A percentile compares a stretch with the other conserved stretches of the same genome.
Evolutionary conservation across 148 eudicot species (phyloP).

Genomic region (Vaccinium corymbosum): DNA sequence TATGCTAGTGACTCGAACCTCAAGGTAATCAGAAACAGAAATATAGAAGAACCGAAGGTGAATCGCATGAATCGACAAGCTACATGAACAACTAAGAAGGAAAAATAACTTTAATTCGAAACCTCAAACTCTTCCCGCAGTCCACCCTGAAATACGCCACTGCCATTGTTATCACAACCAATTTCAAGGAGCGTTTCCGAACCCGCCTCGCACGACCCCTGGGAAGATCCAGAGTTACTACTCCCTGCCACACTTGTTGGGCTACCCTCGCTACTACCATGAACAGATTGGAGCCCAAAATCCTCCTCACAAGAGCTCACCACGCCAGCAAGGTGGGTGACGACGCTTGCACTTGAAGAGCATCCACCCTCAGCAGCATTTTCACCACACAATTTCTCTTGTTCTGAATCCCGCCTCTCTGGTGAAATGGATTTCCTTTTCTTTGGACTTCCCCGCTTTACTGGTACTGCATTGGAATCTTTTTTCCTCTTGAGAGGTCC

Average conservation of each 20-base stretch:
- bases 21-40: background rate
- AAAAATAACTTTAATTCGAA: slow-evolving; percentile 28
- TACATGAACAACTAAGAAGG: background rate
- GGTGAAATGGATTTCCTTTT: slow-evolving; percentile 40
- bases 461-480: slow-evolving; percentile 23
- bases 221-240: slow-evolving; percentile 23
- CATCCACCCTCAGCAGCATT: slow-evolving; percentile 14
- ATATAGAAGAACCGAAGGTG: background rate
- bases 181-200: slow-evolving; percentile 25
- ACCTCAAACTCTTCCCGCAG: slow-evolving; percentile 39
- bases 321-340: slow-evolving; percentile 23
- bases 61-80: background rate
- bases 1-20: background rate
- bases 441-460: slow-evolving; percentile 19
- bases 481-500: slow-evolving; percentile 39
- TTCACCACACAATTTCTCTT: slow-evolving; percentile 15
- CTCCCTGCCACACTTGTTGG: slow-evolving; percentile 33
- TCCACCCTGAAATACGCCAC: slow-evolving; percentile 27
- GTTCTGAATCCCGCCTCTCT: slow-evolving; percentile 29
- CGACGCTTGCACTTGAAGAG: slow-evolving; percentile 24
- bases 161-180: slow-evolving; percentile 17
- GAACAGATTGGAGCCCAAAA: slow-evolving; percentile 21
- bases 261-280: slow-evolving; percentile 21
- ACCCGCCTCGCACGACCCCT: slow-evolving; percentile 26
- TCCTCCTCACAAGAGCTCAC: slow-evolving; percentile 18